Evolutionary conservation across 139 green algal genomes (phyloP).

Genomic region (Haematococcus sp.): DNA sequence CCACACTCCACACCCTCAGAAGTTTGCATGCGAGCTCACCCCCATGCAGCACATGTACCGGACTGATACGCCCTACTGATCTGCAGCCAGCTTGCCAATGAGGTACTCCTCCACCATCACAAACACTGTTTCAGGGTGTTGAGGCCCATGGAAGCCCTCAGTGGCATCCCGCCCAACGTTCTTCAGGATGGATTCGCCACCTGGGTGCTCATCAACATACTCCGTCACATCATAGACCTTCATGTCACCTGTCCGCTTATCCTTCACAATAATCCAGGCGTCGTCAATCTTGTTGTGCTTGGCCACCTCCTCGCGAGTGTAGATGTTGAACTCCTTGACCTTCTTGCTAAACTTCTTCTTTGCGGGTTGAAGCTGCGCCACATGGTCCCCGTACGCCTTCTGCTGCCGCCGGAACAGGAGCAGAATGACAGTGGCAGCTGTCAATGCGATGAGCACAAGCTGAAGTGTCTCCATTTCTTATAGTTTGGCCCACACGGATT

Average conservation of each 20-base stretch:
- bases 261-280: conserved; percentile 72
- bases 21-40: no score
- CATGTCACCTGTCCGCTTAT: conserved; percentile 28
- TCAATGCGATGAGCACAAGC: no score
- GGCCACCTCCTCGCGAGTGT: conserved; percentile 68
- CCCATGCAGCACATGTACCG: no score
- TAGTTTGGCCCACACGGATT: no score
- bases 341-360: conserved; percentile 10
- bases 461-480: no score
- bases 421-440: background rate
- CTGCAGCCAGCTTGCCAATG: conserved; percentile 60
- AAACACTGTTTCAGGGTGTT: conserved; percentile 79
- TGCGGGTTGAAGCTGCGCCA: conserved; percentile 17
- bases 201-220: conserved; percentile 89
- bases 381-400: background rate
- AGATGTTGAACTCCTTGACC: conserved; percentile 24
- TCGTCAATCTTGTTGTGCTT: conserved; percentile 67
- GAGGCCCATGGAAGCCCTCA: conserved; percentile 82
- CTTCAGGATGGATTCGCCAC: conserved; percentile 78
- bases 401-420: conserved; percentile 8
- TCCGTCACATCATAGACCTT: conserved; percentile 85
- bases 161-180: conserved; percentile 84
- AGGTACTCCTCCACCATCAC: conserved; percentile 83
- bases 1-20: no score
- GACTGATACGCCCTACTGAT: no score